Evolutionary conservation across 345 rosid genomes (phyloP).

Genomic region (Lepidium sativum): DNA sequence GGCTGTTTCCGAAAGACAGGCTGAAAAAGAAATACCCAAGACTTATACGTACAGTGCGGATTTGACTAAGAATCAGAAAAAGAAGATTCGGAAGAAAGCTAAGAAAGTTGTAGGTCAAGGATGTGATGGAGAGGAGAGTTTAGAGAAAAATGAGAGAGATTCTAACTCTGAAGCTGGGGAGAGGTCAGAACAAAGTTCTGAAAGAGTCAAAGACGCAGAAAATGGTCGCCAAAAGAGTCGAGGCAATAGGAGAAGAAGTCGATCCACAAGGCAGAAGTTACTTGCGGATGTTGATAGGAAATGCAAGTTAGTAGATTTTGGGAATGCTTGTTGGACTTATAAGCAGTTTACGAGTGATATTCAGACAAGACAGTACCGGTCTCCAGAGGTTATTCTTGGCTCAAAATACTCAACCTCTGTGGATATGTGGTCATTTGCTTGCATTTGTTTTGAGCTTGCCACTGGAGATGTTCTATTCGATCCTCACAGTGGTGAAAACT

Average conservation of each 20-base stretch:
- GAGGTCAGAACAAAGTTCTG: slow-evolving; percentile 29
- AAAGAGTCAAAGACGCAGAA: slow-evolving; percentile 21
- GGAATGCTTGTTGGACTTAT: slow-evolving; percentile 95
- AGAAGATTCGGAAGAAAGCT: slow-evolving; percentile 81
- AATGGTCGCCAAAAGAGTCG: slow-evolving; percentile 29
- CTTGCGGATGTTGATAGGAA: slow-evolving; percentile 50
- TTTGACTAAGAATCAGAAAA: slow-evolving; percentile 80
- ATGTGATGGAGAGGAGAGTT: slow-evolving; percentile 36
- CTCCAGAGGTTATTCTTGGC: slow-evolving; percentile 91
- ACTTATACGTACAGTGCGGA: slow-evolving; percentile 36
- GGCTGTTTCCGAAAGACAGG: slow-evolving; percentile 26
- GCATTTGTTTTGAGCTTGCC: slow-evolving; percentile 87
- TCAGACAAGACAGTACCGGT: slow-evolving; percentile 89
- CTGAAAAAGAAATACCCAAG: slow-evolving; percentile 36
- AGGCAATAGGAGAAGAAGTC: slow-evolving; percentile 45
- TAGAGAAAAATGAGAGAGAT: slow-evolving; percentile 39
- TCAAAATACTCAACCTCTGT: slow-evolving; percentile 80
- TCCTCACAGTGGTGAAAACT: slow-evolving; percentile 94
- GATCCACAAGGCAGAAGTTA: slow-evolving; percentile 49
- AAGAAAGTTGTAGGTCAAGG: slow-evolving; percentile 68
- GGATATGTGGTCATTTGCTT: slow-evolving; percentile 93
- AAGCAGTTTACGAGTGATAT: slow-evolving; percentile 93
- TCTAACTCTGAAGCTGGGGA: slow-evolving; percentile 31
- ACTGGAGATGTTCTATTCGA: slow-evolving; percentile 90
- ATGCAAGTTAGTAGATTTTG: slow-evolving; percentile 91